Evolutionary conservation across 1,284 basidiomycete genomes (phyloP).

Genomic region (Tremellales sp.): DNA sequence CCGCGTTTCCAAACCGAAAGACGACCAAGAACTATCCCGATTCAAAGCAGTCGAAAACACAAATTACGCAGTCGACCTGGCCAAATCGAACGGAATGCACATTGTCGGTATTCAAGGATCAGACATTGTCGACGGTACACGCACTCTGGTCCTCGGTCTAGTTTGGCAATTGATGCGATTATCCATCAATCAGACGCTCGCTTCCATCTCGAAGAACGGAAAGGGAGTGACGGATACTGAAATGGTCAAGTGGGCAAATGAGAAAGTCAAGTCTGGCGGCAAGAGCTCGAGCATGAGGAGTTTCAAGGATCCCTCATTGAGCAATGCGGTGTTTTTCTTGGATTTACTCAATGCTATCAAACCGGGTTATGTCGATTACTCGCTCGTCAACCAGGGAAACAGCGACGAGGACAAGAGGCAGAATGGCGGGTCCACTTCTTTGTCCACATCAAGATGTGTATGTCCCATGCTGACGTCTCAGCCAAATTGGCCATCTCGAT

Average conservation of each 20-base stretch:
- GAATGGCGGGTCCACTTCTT: conserved; percentile 74
- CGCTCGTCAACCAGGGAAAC: conserved; percentile 64
- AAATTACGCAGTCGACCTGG: conserved; percentile 92
- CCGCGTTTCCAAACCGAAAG: conserved; percentile 87
- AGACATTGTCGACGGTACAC: conserved; percentile 89
- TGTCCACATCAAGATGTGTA: too few relatives aligned
- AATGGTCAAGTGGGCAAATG: conserved; percentile 95
- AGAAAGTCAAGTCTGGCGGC: conserved; percentile 71
- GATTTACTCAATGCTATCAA: conserved; percentile 85
- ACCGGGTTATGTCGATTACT: conserved; percentile 92
- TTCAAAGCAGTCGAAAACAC: conserved; percentile 99
- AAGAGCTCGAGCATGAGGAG: conserved; percentile 69
- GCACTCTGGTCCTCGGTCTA: conserved; percentile 88
- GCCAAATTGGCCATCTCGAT: conserved; percentile 97
- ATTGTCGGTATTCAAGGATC: conserved; percentile 96
- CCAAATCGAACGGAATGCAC: conserved; percentile 87
- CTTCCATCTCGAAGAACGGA: conserved; percentile 66
- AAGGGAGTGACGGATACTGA: conserved; percentile 85
- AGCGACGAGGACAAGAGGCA: conserved; percentile 84
- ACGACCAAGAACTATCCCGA: conserved; percentile 76
- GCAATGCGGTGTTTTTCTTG: conserved; percentile 88
- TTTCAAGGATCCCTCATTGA: conserved; percentile 91
- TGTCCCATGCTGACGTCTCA: conserved; percentile 43
- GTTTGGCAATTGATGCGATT: conserved; percentile 97
- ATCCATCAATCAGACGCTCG: conserved; percentile 89